phyloP scores from a whole-genome alignment of 768 basidiomycete species.

The Leucosporidium yakuticum region DNA sequence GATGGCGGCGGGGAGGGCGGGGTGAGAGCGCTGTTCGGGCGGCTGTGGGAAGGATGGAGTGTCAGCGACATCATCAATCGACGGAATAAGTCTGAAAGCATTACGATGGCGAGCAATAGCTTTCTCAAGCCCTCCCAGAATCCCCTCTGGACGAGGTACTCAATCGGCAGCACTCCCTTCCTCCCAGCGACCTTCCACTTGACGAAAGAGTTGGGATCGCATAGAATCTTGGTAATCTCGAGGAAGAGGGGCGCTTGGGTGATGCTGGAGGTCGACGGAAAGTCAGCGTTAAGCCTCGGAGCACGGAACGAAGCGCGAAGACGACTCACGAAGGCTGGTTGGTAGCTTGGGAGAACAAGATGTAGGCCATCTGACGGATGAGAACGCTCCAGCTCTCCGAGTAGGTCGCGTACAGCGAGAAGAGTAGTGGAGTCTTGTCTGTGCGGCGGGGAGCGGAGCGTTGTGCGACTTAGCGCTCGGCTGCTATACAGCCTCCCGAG shows the following conservation, averaged over 20 bases:
- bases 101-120: slow-evolving; percentile 3
- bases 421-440: slow-evolving; percentile 22
- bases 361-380: not conserved
- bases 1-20: slow-evolving; percentile 10
- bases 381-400: slow-evolving; percentile 7
- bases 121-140: slow-evolving; percentile 4
- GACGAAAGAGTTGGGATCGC: slow-evolving; percentile 13
- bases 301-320: no score
- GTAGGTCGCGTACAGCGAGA: not conserved
- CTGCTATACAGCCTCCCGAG: no score
- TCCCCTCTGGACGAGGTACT: slow-evolving; percentile 1
- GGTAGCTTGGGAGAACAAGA: slow-evolving; percentile 15
- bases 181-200: slow-evolving; percentile 2
- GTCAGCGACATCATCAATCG: not conserved
- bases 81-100: not conserved
- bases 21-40: not conserved
- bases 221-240: slow-evolving; percentile 26
- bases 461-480: no score
- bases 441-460: not conserved
- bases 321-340: slow-evolving; percentile 14
- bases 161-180: not conserved
- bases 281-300: not conserved
- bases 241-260: slow-evolving; percentile 28
- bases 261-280: not conserved
- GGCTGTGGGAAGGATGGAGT: not conserved